These are phyloP conservation scores for Ulota crispa DNA, from an alignment of 225 moss, liverwort and hornwort genomes.

Conservation along the genomic window DNA sequence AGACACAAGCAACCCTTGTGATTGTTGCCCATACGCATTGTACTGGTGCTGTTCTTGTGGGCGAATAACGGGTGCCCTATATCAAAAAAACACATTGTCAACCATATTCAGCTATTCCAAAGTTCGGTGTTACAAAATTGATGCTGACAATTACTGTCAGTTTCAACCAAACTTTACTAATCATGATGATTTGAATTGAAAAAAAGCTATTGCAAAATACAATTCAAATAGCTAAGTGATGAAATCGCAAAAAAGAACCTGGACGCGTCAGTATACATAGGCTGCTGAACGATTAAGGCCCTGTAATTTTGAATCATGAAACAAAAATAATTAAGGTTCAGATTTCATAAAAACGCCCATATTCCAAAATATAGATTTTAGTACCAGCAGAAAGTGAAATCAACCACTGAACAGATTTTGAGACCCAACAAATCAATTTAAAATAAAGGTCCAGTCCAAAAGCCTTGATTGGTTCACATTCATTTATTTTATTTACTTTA, in stretches of 20 bases:
- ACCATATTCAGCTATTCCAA: constrained; percentile 23
- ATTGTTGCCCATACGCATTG: constrained; percentile 46
- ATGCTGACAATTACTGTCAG: not conserved
- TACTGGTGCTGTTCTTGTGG: constrained; percentile 53
- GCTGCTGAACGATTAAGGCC: constrained; percentile 46
- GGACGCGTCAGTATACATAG: constrained; percentile 56
- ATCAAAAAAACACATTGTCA: constrained; percentile 21
- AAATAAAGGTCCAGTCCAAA: constrained; percentile 3
- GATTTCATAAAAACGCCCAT: constrained; percentile 9
- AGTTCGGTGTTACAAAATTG: not conserved
- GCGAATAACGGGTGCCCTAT: constrained; percentile 51
- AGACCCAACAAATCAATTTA: not conserved
- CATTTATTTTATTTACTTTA: not conserved
- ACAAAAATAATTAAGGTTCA: constrained; percentile 23
- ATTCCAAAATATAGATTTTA: not conserved
- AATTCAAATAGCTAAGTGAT: not conserved
- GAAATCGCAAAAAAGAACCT: constrained; percentile 31
- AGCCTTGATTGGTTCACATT: not conserved
- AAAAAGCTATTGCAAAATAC: not conserved
- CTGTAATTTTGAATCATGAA: constrained; percentile 31
- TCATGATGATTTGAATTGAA: not conserved
- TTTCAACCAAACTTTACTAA: not conserved
- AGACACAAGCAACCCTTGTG: constrained; percentile 42
- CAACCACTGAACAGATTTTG: not conserved
- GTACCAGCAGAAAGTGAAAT: not conserved